Evolutionary conservation across 148 eudicot genomes (phyloP).

Genomic region (Camellia japonica): DNA sequence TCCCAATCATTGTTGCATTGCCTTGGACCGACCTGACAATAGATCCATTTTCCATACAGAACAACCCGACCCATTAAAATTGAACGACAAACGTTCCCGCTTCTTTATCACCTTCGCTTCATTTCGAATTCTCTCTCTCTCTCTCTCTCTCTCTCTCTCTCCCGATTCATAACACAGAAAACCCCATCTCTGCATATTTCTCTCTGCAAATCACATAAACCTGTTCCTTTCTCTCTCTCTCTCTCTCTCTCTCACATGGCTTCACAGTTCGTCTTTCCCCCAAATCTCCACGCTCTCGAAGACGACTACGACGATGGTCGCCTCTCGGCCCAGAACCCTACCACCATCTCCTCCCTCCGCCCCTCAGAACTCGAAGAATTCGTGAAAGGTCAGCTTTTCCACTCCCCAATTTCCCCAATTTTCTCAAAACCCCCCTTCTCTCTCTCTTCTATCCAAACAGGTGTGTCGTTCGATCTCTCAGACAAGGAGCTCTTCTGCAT

Average conservation of each 20-base stretch:
- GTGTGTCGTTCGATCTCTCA: slow-evolving; percentile 69
- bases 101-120: no score
- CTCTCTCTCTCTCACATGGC: slow-evolving; percentile 43
- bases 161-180: no score
- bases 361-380: slow-evolving; percentile 84
- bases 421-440: background rate
- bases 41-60: no score
- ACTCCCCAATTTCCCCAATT: slow-evolving; percentile 11
- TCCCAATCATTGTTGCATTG: no score
- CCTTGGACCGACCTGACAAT: no score
- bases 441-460: slow-evolving; percentile 30
- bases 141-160: no score
- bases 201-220: no score
- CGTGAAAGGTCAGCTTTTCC: slow-evolving; percentile 56
- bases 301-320: slow-evolving; percentile 33
- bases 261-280: slow-evolving; percentile 72
- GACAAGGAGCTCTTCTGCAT: slow-evolving; percentile 84
- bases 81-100: no score
- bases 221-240: background rate
- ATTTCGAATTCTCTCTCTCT: no score
- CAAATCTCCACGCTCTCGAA: slow-evolving; percentile 52
- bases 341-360: slow-evolving; percentile 49
- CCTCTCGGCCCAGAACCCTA: slow-evolving; percentile 36
- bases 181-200: no score
- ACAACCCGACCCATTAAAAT: no score